phyloP scores from a whole-genome alignment of 2,329 filamentous ascomycete species.

The Fusarium mexicanum region DNA sequence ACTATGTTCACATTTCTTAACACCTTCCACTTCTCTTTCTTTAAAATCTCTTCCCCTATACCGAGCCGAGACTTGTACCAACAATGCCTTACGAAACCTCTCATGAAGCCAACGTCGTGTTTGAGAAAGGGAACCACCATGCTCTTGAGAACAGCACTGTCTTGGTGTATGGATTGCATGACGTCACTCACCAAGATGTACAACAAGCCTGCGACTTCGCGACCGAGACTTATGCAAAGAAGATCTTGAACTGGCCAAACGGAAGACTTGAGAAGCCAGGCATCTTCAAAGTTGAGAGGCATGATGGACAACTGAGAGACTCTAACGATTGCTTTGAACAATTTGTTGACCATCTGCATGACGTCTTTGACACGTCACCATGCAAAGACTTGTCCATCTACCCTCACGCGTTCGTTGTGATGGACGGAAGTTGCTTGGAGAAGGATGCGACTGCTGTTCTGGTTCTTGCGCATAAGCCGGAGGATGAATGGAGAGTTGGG shows the following conservation, averaged over 20 bases:
- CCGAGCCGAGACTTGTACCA: too few relatives aligned
- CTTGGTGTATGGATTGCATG: rapidly evolving
- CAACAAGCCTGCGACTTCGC: neutral
- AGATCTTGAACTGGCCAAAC: neutral
- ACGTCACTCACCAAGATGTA: rapidly evolving
- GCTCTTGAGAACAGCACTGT: neutral
- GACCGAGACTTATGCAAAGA: neutral
- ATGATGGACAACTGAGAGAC: rapidly evolving
- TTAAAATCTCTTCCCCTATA: too few relatives aligned
- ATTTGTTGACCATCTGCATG: neutral
- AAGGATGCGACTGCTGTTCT: rapidly evolving
- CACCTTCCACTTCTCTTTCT: too few relatives aligned
- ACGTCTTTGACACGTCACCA: neutral
- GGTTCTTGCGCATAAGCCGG: neutral
- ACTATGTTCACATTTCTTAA: too few relatives aligned
- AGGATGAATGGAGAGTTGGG: neutral
- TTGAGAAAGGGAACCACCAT: neutral
- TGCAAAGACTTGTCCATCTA: neutral
- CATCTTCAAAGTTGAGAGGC: neutral
- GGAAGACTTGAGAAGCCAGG: neutral
- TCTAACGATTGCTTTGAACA: rapidly evolving
- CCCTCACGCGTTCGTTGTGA: neutral
- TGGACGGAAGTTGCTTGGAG: neutral
- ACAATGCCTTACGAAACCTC: too few relatives aligned
- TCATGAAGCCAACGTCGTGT: too few relatives aligned